A percentile compares a stretch with the other conserved stretches of the same genome.
Conservation (phyloP, 2,329 filamentous ascomycete species). For the Aspergillus bombycis region DNA sequence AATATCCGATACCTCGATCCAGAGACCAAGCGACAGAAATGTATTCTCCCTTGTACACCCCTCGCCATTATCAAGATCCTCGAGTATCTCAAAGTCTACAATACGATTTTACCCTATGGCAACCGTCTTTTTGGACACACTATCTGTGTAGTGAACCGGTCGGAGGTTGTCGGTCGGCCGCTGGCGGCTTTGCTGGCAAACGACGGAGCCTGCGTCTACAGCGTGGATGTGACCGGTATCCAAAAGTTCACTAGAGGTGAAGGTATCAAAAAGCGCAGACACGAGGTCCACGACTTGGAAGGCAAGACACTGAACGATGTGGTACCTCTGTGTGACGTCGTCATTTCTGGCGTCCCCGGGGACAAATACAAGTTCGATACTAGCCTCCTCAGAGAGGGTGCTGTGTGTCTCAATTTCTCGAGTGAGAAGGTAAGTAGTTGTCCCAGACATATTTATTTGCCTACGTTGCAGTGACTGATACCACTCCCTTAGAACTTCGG, state of each 20-base stretch:
- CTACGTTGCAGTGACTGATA: background rate
- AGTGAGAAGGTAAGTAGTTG: conserved; percentile 68
- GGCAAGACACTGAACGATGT: conserved; percentile 80
- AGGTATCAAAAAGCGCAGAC: conserved; percentile 80
- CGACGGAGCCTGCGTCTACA: conserved; percentile 94
- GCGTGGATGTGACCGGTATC: conserved; percentile 87
- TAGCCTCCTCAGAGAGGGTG: conserved; percentile 80
- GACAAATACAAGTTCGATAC: conserved; percentile 89
- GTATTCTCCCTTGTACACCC: conserved; percentile 91
- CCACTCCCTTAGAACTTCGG: conserved; percentile 70
- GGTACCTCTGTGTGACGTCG: conserved; percentile 85
- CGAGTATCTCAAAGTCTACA: conserved; percentile 95
- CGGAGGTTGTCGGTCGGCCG: conserved; percentile 91
- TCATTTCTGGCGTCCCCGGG: conserved; percentile 88
- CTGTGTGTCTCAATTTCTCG: conserved; percentile 98
- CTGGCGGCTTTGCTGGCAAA: conserved; percentile 92
- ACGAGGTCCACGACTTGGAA: conserved; percentile 83
- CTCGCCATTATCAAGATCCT: conserved; percentile 96
- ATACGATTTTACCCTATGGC: conserved; percentile 87
- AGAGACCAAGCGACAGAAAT: conserved; percentile 70
- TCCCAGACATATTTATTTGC: background rate
- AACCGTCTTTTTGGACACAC: conserved; percentile 92
- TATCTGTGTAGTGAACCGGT: conserved; percentile 94
- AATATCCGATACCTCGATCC: conserved; percentile 93
- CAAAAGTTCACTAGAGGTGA: conserved; percentile 90